Base-by-base conservation (phyloP, 1,284 basidiomycete genomes). In the Gomphus sp. region DNA sequence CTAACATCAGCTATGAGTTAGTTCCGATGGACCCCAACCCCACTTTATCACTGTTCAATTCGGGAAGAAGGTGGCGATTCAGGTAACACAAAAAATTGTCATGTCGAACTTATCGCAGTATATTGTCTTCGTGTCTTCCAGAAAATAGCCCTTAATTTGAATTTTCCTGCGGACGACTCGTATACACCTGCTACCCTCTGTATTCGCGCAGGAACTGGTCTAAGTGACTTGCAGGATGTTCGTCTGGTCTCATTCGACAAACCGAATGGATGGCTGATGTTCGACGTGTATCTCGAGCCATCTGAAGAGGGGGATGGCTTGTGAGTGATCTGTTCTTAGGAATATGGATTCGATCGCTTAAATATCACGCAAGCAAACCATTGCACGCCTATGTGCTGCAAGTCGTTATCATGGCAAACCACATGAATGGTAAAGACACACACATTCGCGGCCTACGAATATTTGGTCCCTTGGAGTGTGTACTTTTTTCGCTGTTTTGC, bases 371-470 rank as follows among this genome's bases (percentile, higher is more conserved):
- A 65, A 96, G 93, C 60, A 89, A 89, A 68, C 87, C 93, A 0
- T 81, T 98, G 11, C 84, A 89, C 63, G 91, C 91, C 1, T 95
- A 96, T 69, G 82, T 97, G 11, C 72, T 99, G 4, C 94, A 98
- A 67, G 79, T 99, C 36, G 87, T 95, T 61, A 84, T 99, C 57
- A 77, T 94, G 22, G 87, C 90, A 22, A 99, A 99, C 69, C 94
- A 99, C 68, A 88, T 97, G 80, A 98, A 96, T 66, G 97, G 97
- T 3, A 99, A 99, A 71, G 97, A 99, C 72, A 99, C 97, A 9
- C 97, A 99, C 72, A 89, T 99, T 14, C 84, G 97, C 18, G 93
- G 94, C 1, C 72, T 99, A 47, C 84, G 81, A 56, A 81, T 98
- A 25, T 85, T 93, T 61, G 96, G 94, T 0, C 90, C 93, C 2